phyloP scores from a whole-genome alignment of 2,329 filamentous ascomycete species.

The Botryosphaeria dothidea region DNA sequence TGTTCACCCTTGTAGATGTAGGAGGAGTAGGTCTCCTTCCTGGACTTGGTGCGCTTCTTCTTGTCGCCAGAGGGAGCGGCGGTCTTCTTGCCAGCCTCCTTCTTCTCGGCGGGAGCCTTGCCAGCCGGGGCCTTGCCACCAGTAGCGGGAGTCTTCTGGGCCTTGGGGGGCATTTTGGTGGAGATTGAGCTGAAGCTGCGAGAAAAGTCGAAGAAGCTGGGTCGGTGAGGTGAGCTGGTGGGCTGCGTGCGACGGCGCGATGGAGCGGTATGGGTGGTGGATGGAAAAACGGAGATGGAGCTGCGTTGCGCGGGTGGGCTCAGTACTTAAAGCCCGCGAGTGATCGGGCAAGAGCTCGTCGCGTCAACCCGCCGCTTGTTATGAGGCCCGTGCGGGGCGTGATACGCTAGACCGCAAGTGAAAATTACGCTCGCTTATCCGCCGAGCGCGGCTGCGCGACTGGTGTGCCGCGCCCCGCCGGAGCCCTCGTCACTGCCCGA shows the following conservation, averaged over 20 bases:
- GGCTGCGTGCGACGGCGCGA: slow-evolving; percentile 26
- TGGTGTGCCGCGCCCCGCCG: slow-evolving; percentile 15
- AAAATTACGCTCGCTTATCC: slow-evolving; percentile 12
- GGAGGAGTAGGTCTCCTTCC: slow-evolving; percentile 99
- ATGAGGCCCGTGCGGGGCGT: slow-evolving; percentile 31
- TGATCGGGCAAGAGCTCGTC: slow-evolving; percentile 24
- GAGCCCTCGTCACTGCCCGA: slow-evolving; percentile 5
- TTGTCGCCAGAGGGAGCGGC: slow-evolving; percentile 89
- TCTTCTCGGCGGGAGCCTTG: slow-evolving; percentile 91
- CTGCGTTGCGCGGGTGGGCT: slow-evolving; percentile 42
- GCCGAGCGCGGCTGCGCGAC: slow-evolving; percentile 14
- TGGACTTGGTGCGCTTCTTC: slow-evolving; percentile 99
- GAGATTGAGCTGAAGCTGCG: slow-evolving; percentile 21
- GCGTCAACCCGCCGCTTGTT: slow-evolving; percentile 23
- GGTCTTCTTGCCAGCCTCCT: slow-evolving; percentile 99
- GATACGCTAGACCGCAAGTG: slow-evolving; percentile 17
- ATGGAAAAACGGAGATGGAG: slow-evolving; percentile 44
- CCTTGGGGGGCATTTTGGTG: slow-evolving; percentile 90
- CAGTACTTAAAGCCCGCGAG: slow-evolving; percentile 37
- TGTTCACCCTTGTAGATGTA: slow-evolving; percentile 99
- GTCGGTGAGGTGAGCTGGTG: slow-evolving; percentile 25
- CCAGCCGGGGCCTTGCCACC: slow-evolving; percentile 88
- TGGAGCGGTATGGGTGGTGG: slow-evolving; percentile 28
- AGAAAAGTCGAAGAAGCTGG: slow-evolving; percentile 30
- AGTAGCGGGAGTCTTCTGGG: slow-evolving; percentile 94